Evolutionary conservation across 257 asterid species (phyloP), one percentile per base, ranked within the genome.

Genomic region (Lavandula angustifolia): DNA sequence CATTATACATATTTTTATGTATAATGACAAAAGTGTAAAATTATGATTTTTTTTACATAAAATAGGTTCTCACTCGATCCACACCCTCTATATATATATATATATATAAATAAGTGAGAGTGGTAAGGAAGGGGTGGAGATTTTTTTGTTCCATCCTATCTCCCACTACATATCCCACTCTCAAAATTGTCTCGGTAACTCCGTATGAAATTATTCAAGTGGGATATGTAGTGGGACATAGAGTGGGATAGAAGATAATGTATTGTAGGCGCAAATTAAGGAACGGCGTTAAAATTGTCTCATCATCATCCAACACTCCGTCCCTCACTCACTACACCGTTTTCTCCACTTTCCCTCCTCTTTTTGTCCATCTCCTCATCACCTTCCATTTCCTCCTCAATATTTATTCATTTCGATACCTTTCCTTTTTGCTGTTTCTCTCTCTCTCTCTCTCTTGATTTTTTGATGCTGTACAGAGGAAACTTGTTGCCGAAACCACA

Each of bases 241-340:
- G n/a, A n/a, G n/a, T n/a, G n/a, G n/a, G n/a, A n/a, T n/a, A n/a
- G n/a, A n/a, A n/a, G n/a, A n/a, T n/a, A n/a, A n/a, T n/a, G n/a
- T n/a, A n/a, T n/a, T n/a, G n/a, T n/a, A n/a, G 84, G 81, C 91
- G 85, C 77, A 80, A 80, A 76, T 87, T 75, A 75, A 67, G 77
- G 77, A 66, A 60, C 58, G 66, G 58, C 78, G 70, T 65, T 73
- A 76, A 79, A 72, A 69, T 40, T 69, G 79, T 56, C 70, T 66
- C 60, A 61, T 53, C 64, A 60, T 68, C 76, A 49, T 53, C 75
- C 73, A 66, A 37, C 79, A 72, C 60, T 68, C 41, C 18, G 42
- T 11, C 18, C 8, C 43, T 35, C 57, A 44, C 78, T 38, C 62
- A 42, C 68, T 54, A 31, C 55, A 4, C 31, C 17, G 50, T 44